These are phyloP conservation scores for Acacia crassicarpa DNA, from an alignment of 306 rosid genomes.

Conservation along the genomic window DNA sequence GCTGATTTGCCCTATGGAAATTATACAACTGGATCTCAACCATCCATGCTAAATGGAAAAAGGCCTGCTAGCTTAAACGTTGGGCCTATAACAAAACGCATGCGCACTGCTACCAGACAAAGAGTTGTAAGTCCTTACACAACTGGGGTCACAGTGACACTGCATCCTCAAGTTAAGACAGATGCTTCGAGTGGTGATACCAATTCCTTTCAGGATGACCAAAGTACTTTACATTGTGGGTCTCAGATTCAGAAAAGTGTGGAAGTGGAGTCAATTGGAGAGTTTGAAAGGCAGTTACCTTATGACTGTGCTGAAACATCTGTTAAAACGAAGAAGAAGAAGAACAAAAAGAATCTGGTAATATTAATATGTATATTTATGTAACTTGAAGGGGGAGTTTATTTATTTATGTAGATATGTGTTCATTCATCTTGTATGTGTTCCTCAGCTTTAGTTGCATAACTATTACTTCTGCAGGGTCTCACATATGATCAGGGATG, in stretches of 20 bases:
- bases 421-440: constrained; percentile 5
- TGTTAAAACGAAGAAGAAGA: constrained; percentile 84
- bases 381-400: background rate
- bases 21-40: constrained; percentile 61
- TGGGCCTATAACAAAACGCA: constrained; percentile 76
- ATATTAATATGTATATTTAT: constrained; percentile 31
- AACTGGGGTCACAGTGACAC: constrained; percentile 52
- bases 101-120: constrained; percentile 91
- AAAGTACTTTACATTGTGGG: constrained; percentile 76
- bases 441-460: constrained; percentile 32
- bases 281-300: constrained; percentile 72
- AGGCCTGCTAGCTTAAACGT: constrained; percentile 77
- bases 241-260: constrained; percentile 80
- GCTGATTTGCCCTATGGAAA: constrained; percentile 68
- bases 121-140: constrained; percentile 83
- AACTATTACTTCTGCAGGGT: constrained; percentile 57
- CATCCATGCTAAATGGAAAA: constrained; percentile 56
- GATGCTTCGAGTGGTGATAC: constrained; percentile 99
- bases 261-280: constrained; percentile 92
- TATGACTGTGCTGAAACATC: constrained; percentile 93
- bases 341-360: constrained; percentile 88
- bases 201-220: constrained; percentile 96
- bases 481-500: constrained; percentile 82
- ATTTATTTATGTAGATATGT: constrained; percentile 19
- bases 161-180: constrained; percentile 69